Base-by-base conservation (phyloP, 768 basidiomycete genomes). In the Cyathus striatus region DNA sequence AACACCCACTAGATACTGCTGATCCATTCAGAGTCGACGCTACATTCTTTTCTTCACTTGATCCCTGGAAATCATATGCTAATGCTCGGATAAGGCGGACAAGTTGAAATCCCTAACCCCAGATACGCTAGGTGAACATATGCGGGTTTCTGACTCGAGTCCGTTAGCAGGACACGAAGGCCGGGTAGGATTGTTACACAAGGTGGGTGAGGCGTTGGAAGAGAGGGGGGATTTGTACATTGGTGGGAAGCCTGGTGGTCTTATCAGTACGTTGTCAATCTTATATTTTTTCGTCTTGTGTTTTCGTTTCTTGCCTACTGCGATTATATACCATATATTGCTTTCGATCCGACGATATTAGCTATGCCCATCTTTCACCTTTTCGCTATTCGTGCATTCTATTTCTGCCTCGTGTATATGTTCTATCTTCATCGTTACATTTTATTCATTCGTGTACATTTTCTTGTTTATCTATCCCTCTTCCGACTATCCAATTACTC, bases 141-240 rank as follows among this genome's bases (percentile, higher is more conserved):
- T 98, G 75, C 95, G 97, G 62, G 92, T 92, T 21, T 72, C 62
- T 39, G 66, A 75, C 1, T 48, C 69, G 1, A 98, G 98, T 58
- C 86, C 89, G 0, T 88, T 98, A 81, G 81, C 88, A 14, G 95
- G 93, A 5, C 73, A 97, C 16, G 83, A 91, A 48, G 95, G 95
- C 2, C 83, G 95, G 23, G 72, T 90, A 0, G 71, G 78, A 0
- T 75, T 98, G 3, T 75, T 98, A 14, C 69, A 73, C 51, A 83
- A 79, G 47, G 79, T 98, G 33, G 76, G 78, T 35, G 66, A 69
- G 24, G 93, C 93, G 0, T 76, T 98, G 44, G 68, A 71, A 18
- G 61, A 73, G 3, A 79, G 73, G 50, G 70, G 85, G 1, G 56
- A 77, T 30, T 83, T 83, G 63, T 96, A 94, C 53, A 46, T 58